phyloP scores from a whole-genome alignment of 208 protist genomes.

The Strigomonas culicis region DNA sequence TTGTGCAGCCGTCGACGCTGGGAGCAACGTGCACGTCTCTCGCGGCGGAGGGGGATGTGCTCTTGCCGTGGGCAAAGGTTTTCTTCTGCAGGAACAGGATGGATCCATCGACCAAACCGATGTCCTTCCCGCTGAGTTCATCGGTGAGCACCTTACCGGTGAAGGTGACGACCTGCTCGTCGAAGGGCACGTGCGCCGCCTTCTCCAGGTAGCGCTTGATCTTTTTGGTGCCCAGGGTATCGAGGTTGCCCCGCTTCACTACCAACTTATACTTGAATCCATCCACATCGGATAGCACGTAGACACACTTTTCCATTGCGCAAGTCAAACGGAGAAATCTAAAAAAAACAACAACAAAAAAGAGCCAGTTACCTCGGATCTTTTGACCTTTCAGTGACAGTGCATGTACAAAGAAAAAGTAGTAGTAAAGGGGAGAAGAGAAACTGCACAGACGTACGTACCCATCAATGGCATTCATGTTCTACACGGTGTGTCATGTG shows the following conservation, averaged over 20 bases:
- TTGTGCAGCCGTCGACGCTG: too few relatives aligned
- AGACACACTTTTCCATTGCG: conserved; percentile 21
- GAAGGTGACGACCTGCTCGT: conserved; percentile 54
- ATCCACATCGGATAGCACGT: conserved; percentile 71
- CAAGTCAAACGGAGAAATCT: not conserved
- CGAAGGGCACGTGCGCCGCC: conserved; percentile 31
- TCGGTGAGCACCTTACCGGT: conserved; percentile 34
- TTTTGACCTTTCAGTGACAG: not conserved
- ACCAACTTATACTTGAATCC: conserved; percentile 83
- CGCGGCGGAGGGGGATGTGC: too few relatives aligned
- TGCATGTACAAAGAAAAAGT: conserved; percentile 12
- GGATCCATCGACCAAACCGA: conserved; percentile 57
- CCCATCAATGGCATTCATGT: not conserved
- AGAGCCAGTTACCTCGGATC: not conserved
- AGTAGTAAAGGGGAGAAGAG: not conserved
- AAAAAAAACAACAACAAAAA: not conserved
- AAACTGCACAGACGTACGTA: not conserved
- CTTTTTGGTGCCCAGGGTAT: conserved; percentile 32
- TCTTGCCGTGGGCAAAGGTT: too few relatives aligned
- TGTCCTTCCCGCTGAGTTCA: conserved; percentile 27
- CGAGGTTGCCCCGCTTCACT: conserved; percentile 63
- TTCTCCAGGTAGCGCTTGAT: conserved; percentile 76
- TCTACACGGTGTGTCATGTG: not conserved
- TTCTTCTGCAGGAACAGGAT: conserved; percentile 37
- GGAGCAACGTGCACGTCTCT: too few relatives aligned